A percentile compares a stretch with the other conserved stretches of the same genome.
Evolutionary conservation across 2,329 filamentous ascomycete species (phyloP).

Genomic region (Didymella pomorum): DNA sequence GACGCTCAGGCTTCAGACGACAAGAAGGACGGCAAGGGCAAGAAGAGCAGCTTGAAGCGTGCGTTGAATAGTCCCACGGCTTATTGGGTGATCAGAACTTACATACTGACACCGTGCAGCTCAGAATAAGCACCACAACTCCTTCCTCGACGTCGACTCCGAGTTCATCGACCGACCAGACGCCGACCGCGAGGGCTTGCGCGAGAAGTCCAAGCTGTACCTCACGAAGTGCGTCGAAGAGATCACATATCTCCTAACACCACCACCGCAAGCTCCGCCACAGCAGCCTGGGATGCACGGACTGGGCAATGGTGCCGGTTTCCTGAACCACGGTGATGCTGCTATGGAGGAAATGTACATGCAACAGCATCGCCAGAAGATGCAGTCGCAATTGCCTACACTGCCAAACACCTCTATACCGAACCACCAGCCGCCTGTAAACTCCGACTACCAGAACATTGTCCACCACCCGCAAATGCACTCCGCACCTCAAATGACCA

Average conservation of each 20-base stretch:
- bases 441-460: constrained; percentile 53
- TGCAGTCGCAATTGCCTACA: constrained; percentile 54
- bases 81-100: constrained; percentile 1
- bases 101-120: constrained; percentile 50
- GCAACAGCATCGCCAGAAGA: constrained; percentile 64
- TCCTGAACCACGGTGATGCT: constrained; percentile 60
- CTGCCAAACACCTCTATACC: constrained; percentile 55
- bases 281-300: constrained; percentile 56
- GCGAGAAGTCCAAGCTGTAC: constrained; percentile 69
- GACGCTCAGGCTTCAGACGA: constrained; percentile 59
- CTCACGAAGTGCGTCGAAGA: constrained; percentile 73
- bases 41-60: constrained; percentile 40
- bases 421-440: constrained; percentile 66
- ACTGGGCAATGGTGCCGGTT: constrained; percentile 50
- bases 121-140: constrained; percentile 58
- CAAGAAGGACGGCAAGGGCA: constrained; percentile 45
- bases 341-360: constrained; percentile 68
- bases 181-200: constrained; percentile 64
- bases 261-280: constrained; percentile 67
- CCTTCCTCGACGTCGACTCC: constrained; percentile 59
- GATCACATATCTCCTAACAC: constrained; percentile 72
- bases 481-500: constrained; percentile 55
- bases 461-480: constrained; percentile 50
- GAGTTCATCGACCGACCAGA: constrained; percentile 56
- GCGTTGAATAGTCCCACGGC: constrained; percentile 27